Percentiles rank a stretch among this genome's conserved stretches.
These are phyloP conservation scores for Aspergillus incahuasiensis DNA, from an alignment of 495 filamentous ascomycete genomes.

Conservation along the genomic window DNA sequence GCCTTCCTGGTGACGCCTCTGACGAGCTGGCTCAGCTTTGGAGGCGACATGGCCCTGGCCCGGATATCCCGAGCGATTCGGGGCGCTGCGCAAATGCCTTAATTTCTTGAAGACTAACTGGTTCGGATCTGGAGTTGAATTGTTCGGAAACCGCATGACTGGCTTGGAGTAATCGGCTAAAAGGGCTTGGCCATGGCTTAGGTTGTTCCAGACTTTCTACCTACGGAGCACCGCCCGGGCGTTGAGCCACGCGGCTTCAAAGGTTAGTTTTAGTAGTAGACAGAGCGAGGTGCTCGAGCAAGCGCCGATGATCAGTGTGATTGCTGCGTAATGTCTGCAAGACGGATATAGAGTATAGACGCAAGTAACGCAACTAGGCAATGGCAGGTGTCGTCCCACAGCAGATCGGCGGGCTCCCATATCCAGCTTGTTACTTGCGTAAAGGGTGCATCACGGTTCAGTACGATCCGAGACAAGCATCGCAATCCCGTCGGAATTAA, in stretches of 20 bases:
- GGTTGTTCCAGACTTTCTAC: background rate
- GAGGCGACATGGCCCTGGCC: background rate
- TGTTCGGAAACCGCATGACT: background rate
- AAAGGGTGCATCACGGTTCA: background rate
- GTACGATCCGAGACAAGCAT: background rate
- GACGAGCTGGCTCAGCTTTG: background rate
- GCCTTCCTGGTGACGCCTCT: background rate
- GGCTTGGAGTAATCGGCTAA: background rate
- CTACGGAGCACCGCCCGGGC: too few relatives aligned
- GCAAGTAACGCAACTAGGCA: background rate
- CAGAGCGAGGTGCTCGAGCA: background rate
- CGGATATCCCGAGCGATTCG: background rate
- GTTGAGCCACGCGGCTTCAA: background rate
- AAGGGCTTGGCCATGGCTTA: background rate
- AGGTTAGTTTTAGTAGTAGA: background rate
- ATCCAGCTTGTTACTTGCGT: background rate
- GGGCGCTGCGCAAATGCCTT: background rate
- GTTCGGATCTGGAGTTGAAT: background rate
- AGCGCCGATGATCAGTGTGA: background rate
- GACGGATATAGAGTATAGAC: background rate
- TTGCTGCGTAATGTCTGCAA: background rate
- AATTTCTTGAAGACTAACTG: background rate
- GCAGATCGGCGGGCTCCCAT: background rate
- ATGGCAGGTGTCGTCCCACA: background rate
- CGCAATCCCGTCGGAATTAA: background rate